phyloP scores from a whole-genome alignment of 2,329 filamentous ascomycete genomes.

The Xylariales sp. region DNA sequence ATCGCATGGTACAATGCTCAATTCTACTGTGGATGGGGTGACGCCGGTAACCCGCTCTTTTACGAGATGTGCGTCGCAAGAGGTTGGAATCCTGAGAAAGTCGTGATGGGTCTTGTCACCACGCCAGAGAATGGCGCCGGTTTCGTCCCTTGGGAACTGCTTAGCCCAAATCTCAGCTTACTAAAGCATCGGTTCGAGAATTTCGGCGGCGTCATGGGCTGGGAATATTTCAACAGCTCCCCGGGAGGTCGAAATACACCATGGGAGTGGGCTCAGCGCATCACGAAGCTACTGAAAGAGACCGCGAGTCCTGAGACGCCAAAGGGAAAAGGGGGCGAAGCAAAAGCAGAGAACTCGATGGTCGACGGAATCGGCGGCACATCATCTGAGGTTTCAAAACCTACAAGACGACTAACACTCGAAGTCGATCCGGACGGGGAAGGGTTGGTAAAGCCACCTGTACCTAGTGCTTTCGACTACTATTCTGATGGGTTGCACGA shows the following conservation, averaged over 20 bases:
- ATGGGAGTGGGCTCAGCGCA: slow-evolving; percentile 69
- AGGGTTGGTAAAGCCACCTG: neutral
- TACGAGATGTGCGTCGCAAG: slow-evolving; percentile 41
- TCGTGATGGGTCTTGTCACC: slow-evolving; percentile 72
- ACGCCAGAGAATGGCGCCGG: slow-evolving; percentile 66
- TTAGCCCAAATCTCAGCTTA: slow-evolving; percentile 52
- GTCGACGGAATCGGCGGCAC: neutral
- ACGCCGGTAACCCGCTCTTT: slow-evolving; percentile 47
- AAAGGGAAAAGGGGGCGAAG: too few relatives aligned
- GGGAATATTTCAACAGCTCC: slow-evolving; percentile 77
- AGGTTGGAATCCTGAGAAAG: slow-evolving; percentile 63
- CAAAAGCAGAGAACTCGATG: too few relatives aligned
- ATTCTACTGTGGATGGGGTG: slow-evolving; percentile 82
- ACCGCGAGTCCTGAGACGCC: neutral
- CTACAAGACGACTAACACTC: neutral
- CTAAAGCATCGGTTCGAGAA: slow-evolving; percentile 54
- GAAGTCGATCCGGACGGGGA: slow-evolving; percentile 9
- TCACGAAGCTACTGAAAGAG: slow-evolving; percentile 40
- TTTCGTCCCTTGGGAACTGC: slow-evolving; percentile 54
- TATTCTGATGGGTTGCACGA: slow-evolving; percentile 9
- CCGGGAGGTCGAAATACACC: slow-evolving; percentile 55
- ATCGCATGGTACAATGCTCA: slow-evolving; percentile 80
- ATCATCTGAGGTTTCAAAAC: neutral
- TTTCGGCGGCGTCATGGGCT: slow-evolving; percentile 80
- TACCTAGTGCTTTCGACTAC: slow-evolving; percentile 9